phyloP scores from a whole-genome alignment of 768 basidiomycete genomes.

The Lanmaoa rubissima region DNA sequence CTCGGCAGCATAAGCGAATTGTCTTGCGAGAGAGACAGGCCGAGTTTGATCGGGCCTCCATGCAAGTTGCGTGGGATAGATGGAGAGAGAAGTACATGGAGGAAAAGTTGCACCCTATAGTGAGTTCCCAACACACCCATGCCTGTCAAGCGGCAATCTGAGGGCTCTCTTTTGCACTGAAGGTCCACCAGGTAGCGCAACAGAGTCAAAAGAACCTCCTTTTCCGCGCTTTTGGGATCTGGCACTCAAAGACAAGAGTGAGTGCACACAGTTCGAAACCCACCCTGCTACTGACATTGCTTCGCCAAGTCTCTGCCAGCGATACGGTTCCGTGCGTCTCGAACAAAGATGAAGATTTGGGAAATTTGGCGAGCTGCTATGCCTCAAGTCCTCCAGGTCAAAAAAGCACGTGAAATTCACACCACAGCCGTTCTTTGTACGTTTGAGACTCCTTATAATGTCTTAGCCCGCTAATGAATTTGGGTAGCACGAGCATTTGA shows the following conservation, averaged over 20 bases:
- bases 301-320: constrained; percentile 69
- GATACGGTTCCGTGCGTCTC: constrained; percentile 67
- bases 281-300: constrained; percentile 7
- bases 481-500: constrained; percentile 49
- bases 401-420: constrained; percentile 63
- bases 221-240: constrained; percentile 67
- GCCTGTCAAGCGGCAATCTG: neutral
- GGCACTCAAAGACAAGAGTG: constrained; percentile 76
- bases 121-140: constrained; percentile 35
- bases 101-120: constrained; percentile 62
- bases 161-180: constrained; percentile 9
- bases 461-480: constrained; percentile 8
- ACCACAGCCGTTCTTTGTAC: constrained; percentile 55
- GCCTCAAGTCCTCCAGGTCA: constrained; percentile 65
- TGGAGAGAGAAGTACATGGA: constrained; percentile 76
- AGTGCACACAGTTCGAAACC: constrained; percentile 12
- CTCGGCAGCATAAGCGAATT: constrained; percentile 58
- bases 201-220: constrained; percentile 60
- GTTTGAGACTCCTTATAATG: constrained; percentile 24
- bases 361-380: constrained; percentile 64
- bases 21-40: constrained; percentile 60
- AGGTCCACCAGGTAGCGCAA: constrained; percentile 47
- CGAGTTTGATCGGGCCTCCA: constrained; percentile 51
- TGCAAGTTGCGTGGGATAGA: constrained; percentile 67
- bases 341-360: constrained; percentile 62